These are phyloP conservation scores for Monosporascus cannonballus DNA, from an alignment of 2,329 filamentous ascomycete species.

Conservation along the genomic window DNA sequence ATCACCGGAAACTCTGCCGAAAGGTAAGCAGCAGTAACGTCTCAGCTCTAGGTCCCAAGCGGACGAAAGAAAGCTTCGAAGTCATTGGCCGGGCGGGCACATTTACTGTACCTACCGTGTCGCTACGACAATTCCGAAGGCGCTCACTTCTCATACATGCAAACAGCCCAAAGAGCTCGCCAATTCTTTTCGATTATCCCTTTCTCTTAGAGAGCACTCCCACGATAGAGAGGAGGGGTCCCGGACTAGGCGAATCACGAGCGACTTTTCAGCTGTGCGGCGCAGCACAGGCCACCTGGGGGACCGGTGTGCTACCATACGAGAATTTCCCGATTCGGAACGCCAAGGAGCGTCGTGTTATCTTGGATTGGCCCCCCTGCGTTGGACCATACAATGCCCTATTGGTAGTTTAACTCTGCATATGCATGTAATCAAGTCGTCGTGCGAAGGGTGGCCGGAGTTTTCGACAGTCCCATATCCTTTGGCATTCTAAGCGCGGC, in stretches of 20 bases:
- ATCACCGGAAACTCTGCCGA: not conserved
- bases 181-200: no score
- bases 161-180: no score
- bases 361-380: not conserved
- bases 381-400: not conserved
- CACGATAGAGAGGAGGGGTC: no score
- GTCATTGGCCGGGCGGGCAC: no score
- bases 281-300: not conserved
- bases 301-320: not conserved
- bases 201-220: no score
- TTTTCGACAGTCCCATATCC: no score
- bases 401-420: not conserved
- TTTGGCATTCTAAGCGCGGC: no score
- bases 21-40: not conserved
- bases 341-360: not conserved
- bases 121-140: not conserved
- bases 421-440: not conserved
- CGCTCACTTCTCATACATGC: not conserved
- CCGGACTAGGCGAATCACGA: not conserved
- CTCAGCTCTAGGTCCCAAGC: not conserved
- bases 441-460: no score
- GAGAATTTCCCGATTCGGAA: not conserved
- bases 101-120: no score
- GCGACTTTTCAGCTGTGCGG: not conserved
- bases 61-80: not conserved